Evolutionary conservation across 2,329 filamentous ascomycete genomes (phyloP).

Genomic region (Aspergillus sp.): DNA sequence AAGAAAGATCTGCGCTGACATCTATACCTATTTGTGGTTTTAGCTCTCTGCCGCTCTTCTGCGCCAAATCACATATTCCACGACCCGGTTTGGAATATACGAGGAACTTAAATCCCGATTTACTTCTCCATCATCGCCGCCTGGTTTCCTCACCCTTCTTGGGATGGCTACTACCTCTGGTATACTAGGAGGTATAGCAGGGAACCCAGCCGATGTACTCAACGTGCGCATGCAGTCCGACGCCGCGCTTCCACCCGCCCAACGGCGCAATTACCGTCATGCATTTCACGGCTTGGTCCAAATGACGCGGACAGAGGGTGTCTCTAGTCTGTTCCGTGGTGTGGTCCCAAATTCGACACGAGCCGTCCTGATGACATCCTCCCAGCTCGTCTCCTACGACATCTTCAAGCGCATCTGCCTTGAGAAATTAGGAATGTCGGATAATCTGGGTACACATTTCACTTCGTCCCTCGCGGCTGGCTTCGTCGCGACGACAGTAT

Average conservation of each 20-base stretch:
- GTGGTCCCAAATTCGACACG: constrained; percentile 64
- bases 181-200: constrained; percentile 82
- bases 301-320: constrained; percentile 84
- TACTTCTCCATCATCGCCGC: constrained; percentile 53
- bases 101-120: constrained; percentile 81
- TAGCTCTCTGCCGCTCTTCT: constrained; percentile 85
- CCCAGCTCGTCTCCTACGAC: constrained; percentile 64
- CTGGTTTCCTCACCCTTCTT: constrained; percentile 74
- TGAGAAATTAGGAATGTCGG: constrained; percentile 51
- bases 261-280: constrained; percentile 85
- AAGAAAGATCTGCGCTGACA: constrained; percentile 2
- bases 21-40: neutral
- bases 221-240: constrained; percentile 99
- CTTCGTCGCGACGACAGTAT: constrained; percentile 67
- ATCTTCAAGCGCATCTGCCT: constrained; percentile 61
- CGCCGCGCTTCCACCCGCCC: constrained; percentile 67
- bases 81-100: constrained; percentile 94
- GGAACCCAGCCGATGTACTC: constrained; percentile 92
- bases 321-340: constrained; percentile 73
- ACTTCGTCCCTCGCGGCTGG: constrained; percentile 61
- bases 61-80: constrained; percentile 93
- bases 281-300: constrained; percentile 81
- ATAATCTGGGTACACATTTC: constrained; percentile 63
- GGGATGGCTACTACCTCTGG: constrained; percentile 81
- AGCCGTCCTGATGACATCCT: constrained; percentile 66